phyloP scores from a whole-genome alignment of 106 monocot species.

The Chionographis japonica region DNA sequence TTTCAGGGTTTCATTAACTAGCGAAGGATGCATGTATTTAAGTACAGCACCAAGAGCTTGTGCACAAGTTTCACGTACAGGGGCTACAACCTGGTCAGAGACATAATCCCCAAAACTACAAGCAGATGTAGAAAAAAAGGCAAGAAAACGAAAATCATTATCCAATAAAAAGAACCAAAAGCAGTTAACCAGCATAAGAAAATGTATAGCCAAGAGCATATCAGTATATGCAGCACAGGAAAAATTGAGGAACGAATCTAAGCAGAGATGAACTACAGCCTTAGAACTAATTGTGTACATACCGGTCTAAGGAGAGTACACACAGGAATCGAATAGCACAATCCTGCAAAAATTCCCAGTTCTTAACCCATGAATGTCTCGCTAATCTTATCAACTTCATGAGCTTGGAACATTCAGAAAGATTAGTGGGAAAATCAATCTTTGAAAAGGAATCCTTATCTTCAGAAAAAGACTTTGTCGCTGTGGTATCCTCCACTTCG shows the following conservation, averaged over 20 bases:
- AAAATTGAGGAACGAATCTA: background rate
- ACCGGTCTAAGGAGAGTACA: conserved; percentile 93
- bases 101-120: conserved; percentile 97
- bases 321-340: conserved; percentile 91
- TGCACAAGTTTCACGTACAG: conserved; percentile 96
- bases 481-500: conserved; percentile 19
- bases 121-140: conserved; percentile 5
- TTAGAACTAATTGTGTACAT: conserved; percentile 5
- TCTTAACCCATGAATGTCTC: conserved; percentile 71
- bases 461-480: conserved; percentile 13
- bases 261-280: background rate
- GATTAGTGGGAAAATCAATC: conserved; percentile 17
- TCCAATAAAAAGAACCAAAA: background rate
- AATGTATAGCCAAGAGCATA: background rate
- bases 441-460: conserved; percentile 18
- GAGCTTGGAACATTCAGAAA: conserved; percentile 52
- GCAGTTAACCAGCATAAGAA: background rate
- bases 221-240: too few species aligned
- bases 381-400: conserved; percentile 63
- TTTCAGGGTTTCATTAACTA: conserved; percentile 79
- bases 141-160: conserved; percentile 3
- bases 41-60: conserved; percentile 92
- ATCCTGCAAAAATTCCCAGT: conserved; percentile 98
- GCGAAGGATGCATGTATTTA: conserved; percentile 86
- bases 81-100: conserved; percentile 97